A percentile compares a stretch with the other conserved stretches of the same genome.
Evolutionary conservation across 164 flowering plant species (phyloP).

Genomic region (Cinnamomum micranthum): DNA sequence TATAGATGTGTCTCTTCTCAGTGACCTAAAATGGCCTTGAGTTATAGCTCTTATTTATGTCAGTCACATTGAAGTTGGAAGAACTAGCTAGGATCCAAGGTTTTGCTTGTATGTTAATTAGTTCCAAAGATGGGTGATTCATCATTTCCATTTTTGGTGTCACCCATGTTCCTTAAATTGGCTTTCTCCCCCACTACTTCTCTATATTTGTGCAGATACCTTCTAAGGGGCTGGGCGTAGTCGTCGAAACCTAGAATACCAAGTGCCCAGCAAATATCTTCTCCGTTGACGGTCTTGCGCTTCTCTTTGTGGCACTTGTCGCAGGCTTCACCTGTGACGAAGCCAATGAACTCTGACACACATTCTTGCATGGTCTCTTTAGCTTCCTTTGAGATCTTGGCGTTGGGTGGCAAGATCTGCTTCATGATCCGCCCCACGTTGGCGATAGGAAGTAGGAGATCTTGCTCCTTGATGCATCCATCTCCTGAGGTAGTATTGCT

Average conservation of each 20-base stretch:
- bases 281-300: constrained; percentile 78
- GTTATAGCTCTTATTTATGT: constrained; percentile 25
- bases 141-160: neutral
- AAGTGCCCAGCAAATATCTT: constrained; percentile 70
- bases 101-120: constrained; percentile 10
- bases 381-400: constrained; percentile 77
- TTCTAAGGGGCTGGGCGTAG: constrained; percentile 50
- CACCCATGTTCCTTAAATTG: constrained; percentile 13
- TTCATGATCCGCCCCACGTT: constrained; percentile 82
- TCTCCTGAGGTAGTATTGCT: constrained; percentile 16
- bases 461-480: constrained; percentile 52
- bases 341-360: constrained; percentile 77
- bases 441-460: constrained; percentile 71
- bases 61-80: constrained; percentile 12
- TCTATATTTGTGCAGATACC: constrained; percentile 58
- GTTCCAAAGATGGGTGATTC: constrained; percentile 5
- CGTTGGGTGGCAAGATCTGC: constrained; percentile 63
- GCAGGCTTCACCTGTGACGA: constrained; percentile 77
- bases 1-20: constrained; percentile 6
- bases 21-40: constrained; percentile 23
- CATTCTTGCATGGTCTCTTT: constrained; percentile 87
- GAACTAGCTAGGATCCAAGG: neutral
- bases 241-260: constrained; percentile 60
- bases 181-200: constrained; percentile 55
- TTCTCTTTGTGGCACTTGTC: constrained; percentile 74